Evolutionary conservation across 2,329 filamentous ascomycete genomes (phyloP).

Genomic region (Rutstroemia sp.): DNA sequence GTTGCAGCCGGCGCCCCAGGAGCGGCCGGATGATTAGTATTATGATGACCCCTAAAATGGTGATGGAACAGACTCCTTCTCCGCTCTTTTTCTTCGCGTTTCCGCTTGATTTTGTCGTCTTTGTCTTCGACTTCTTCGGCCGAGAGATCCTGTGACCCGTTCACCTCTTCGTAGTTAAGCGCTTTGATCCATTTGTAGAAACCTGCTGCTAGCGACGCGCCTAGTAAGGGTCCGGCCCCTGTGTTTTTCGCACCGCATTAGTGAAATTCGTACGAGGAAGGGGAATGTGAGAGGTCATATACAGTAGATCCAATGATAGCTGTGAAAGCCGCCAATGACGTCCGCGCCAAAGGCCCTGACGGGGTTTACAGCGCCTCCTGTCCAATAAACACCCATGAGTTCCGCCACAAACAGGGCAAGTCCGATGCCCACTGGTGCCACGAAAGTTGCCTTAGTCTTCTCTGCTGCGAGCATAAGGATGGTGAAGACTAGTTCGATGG

Average conservation of each 20-base stretch:
- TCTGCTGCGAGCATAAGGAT: slow-evolving; percentile 38
- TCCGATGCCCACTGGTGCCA: slow-evolving; percentile 41
- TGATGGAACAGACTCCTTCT: background rate
- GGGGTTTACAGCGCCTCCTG: slow-evolving; percentile 40
- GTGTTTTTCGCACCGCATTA: background rate
- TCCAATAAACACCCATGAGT: slow-evolving; percentile 36
- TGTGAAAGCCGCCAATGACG: slow-evolving; percentile 36
- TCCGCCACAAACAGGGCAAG: slow-evolving; percentile 37
- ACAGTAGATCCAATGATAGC: slow-evolving; percentile 40
- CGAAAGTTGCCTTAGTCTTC: slow-evolving; percentile 33
- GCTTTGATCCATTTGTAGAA: slow-evolving; percentile 43
- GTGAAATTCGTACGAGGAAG: background rate
- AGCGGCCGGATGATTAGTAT: too few species aligned
- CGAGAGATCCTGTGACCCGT: slow-evolving; percentile 23
- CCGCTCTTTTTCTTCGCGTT: background rate
- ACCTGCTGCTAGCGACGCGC: slow-evolving; percentile 38
- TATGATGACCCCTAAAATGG: too few species aligned
- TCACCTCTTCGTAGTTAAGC: slow-evolving; percentile 42
- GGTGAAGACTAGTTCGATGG: slow-evolving; percentile 38
- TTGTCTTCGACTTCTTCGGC: background rate
- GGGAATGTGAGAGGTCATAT: background rate
- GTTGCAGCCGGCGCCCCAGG: too few species aligned
- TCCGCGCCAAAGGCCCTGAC: slow-evolving; percentile 37
- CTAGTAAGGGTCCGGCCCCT: slow-evolving; percentile 43
- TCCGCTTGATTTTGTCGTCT: background rate